Base-by-base conservation (phyloP, 768 basidiomycete species). In the Amylocystis lapponica region DNA sequence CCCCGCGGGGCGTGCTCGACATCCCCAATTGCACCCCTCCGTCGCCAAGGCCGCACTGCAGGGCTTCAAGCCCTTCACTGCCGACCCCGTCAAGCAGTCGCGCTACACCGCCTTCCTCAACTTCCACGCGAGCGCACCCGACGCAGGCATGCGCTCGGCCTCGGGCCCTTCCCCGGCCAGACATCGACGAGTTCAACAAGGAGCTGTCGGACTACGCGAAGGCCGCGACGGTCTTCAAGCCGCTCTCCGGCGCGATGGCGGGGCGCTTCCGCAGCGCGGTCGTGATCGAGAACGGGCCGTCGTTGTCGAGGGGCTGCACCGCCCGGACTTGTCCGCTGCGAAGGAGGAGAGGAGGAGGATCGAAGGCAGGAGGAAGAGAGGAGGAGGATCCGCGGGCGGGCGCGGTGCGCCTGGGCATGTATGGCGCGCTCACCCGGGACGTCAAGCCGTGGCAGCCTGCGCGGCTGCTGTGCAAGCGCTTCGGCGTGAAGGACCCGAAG, bases 401-500 rank as follows among this genome's bases (percentile, higher is more conserved):
- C 50, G 94, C 96, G 0, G 93, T 90, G 9, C 70, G 75, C 22
- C 61, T 84, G 60, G 93, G 91, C 20, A 92, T 95, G 87, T 98
- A 83, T 58, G 96, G 96, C 0, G 70, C 76, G 12, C 65, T 94
- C 60, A 99, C 96, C 25, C 70, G 95, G 29, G 86, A 87, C 49
- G 66, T 72, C 26, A 71, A 66, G 43, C 61, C 73, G 0, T 98
- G 91, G 84, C 79, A 81, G 55, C 96, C 96, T 2, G 79, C 78
- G n/a, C 72, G 72, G 40, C 66, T 98, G 38, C 67, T 99, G 20
- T 97, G 92, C 67, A 96, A 95, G 62, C 78, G 95, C 25, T 97
- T 98, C 61, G 86, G 88, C 0, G 86, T 98, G 27, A 86, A 82
- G 56, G 90, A 93, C 50, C 94, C 94, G 74, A 89, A 53, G 80